phyloP scores from a whole-genome alignment of 1,284 basidiomycete genomes.

The Phellinidium pouzarii region DNA sequence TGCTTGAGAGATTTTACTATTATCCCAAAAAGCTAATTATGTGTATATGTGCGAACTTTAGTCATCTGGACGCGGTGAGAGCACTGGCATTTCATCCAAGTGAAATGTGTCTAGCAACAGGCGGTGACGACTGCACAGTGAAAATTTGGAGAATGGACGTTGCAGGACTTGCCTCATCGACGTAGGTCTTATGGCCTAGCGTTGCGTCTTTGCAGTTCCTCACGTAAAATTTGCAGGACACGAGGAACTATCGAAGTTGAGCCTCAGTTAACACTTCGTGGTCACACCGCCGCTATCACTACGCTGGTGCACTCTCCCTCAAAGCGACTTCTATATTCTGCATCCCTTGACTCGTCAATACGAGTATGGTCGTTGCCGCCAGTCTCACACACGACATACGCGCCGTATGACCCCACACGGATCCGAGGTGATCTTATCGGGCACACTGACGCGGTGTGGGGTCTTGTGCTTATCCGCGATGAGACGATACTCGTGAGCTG shows the following conservation, averaged over 20 bases:
- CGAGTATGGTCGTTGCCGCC: conserved; percentile 83
- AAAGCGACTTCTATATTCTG: conserved; percentile 79
- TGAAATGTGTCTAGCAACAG: conserved; percentile 81
- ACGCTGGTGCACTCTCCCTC: conserved; percentile 78
- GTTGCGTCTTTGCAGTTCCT: conserved; percentile 16
- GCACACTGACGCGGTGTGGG: conserved; percentile 95
- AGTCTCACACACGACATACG: conserved; percentile 73
- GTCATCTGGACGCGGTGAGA: conserved; percentile 91
- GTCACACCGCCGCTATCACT: conserved; percentile 91
- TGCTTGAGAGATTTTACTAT: conserved; percentile 19
- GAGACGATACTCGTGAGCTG: conserved; percentile 82
- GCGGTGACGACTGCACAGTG: conserved; percentile 91
- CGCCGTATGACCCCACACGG: conserved; percentile 77
- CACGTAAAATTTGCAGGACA: conserved; percentile 35
- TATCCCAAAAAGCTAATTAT: conserved; percentile 13
- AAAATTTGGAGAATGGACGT: conserved; percentile 92
- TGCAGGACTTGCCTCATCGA: conserved; percentile 59
- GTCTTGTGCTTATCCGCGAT: conserved; percentile 72
- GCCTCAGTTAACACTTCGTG: conserved; percentile 86
- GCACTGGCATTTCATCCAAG: conserved; percentile 83
- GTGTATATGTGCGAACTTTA: conserved; percentile 32
- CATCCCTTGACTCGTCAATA: conserved; percentile 89
- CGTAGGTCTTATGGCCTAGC: conserved; percentile 41
- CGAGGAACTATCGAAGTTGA: conserved; percentile 75
- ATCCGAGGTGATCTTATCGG: conserved; percentile 80